phyloP scores from a whole-genome alignment of 148 eudicot species.

The Amaranthus palmeri region DNA sequence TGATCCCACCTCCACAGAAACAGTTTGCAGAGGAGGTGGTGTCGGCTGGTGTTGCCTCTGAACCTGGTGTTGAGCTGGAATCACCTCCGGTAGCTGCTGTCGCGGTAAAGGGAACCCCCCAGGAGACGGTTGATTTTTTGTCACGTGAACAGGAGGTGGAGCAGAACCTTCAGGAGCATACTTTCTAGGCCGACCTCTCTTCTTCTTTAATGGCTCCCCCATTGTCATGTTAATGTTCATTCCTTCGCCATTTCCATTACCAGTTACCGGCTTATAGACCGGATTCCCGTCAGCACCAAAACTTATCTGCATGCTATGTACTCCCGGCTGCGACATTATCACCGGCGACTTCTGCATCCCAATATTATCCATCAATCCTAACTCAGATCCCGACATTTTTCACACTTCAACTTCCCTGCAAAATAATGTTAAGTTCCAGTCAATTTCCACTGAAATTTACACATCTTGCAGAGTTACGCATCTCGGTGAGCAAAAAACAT shows the following conservation, averaged over 20 bases:
- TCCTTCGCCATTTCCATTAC: conserved; percentile 11
- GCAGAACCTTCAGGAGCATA: conserved; percentile 32
- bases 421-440: neutral
- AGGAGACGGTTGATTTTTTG: conserved; percentile 1
- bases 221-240: neutral
- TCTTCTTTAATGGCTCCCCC: conserved; percentile 31
- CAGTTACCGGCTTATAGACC: conserved; percentile 29
- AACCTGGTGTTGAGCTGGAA: neutral
- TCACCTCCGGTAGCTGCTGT: neutral
- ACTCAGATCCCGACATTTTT: conserved; percentile 31
- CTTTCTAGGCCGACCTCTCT: conserved; percentile 55
- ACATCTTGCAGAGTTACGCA: too few relatives aligned
- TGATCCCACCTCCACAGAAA: neutral
- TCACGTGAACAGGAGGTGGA: conserved; percentile 6
- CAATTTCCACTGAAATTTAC: too few relatives aligned
- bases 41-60: neutral
- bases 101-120: conserved; percentile 15
- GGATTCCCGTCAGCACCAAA: conserved; percentile 27
- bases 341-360: conserved; percentile 12
- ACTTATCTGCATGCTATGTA: conserved; percentile 32
- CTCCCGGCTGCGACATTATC: conserved; percentile 12
- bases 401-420: conserved; percentile 15
- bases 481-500: too few relatives aligned
- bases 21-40: neutral
- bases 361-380: conserved; percentile 15